A percentile compares a stretch with the other conserved stretches of the same genome.
phyloP scores from a whole-genome alignment of 2,329 filamentous ascomycete genomes.

The Acarospora socialis region DNA sequence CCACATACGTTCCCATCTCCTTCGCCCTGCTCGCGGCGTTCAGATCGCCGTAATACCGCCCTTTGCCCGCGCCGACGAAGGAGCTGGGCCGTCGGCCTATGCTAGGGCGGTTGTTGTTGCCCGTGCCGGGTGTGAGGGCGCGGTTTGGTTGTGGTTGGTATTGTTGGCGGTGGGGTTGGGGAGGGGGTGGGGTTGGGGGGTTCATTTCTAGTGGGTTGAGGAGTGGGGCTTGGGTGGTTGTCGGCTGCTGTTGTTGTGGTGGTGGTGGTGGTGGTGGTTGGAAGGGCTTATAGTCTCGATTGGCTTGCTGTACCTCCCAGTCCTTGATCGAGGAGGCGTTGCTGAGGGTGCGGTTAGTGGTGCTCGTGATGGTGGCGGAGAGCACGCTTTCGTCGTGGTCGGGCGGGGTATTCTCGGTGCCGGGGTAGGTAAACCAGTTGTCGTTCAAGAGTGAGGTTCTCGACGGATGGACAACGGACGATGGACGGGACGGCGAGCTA shows the following conservation, averaged over 20 bases:
- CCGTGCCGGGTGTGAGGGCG: slow-evolving; percentile 8
- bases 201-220: slow-evolving; percentile 33
- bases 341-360: slow-evolving; percentile 14
- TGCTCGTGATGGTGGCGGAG: slow-evolving; percentile 20
- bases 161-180: slow-evolving; percentile 5
- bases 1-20: slow-evolving; percentile 6
- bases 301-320: too few species aligned
- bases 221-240: slow-evolving; percentile 13
- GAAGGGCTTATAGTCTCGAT: slow-evolving; percentile 21
- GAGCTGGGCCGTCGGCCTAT: too few species aligned
- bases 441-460: slow-evolving; percentile 19
- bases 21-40: slow-evolving; percentile 5
- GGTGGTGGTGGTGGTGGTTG: slow-evolving; percentile 22
- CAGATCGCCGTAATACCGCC: neutral
- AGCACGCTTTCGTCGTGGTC: too few species aligned
- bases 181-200: slow-evolving; percentile 11
- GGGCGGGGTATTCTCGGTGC: too few species aligned
- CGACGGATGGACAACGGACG: slow-evolving; percentile 19
- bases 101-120: slow-evolving; percentile 4
- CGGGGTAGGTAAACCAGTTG: slow-evolving; percentile 29
- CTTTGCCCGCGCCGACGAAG: slow-evolving; percentile 2
- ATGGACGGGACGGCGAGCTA: slow-evolving; percentile 15
- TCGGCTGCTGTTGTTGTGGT: slow-evolving; percentile 18
- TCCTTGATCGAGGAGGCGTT: neutral
- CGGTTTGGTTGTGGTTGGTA: slow-evolving; percentile 13